Percentiles rank a stretch among this genome's conserved stretches.
phyloP scores from a whole-genome alignment of 352 stramenopile genomes.

The Phytophthora hybrid region DNA sequence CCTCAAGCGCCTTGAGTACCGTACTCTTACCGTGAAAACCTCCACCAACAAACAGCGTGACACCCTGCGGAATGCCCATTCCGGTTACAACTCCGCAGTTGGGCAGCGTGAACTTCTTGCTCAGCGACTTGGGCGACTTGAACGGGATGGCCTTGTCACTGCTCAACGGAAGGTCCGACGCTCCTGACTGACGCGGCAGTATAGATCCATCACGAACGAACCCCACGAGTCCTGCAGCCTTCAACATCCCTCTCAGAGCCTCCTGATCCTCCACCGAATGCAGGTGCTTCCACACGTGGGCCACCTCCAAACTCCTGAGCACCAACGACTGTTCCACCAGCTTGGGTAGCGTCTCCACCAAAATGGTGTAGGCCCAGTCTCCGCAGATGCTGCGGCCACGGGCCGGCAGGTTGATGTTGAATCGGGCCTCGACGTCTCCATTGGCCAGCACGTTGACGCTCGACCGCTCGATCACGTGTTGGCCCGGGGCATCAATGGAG shows the following conservation, averaged over 20 bases:
- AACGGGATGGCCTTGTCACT: slow-evolving; percentile 75
- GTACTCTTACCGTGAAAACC: slow-evolving; percentile 99
- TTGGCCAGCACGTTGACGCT: slow-evolving; percentile 82
- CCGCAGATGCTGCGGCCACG: slow-evolving; percentile 94
- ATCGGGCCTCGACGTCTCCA: slow-evolving; percentile 92
- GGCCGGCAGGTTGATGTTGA: slow-evolving; percentile 96
- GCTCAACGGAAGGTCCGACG: slow-evolving; percentile 63
- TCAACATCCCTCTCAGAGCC: slow-evolving; percentile 87
- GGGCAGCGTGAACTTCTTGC: slow-evolving; percentile 88
- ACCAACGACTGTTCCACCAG: slow-evolving; percentile 87
- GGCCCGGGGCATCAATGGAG: slow-evolving; percentile 91
- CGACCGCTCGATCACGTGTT: slow-evolving; percentile 95
- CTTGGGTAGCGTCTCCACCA: slow-evolving; percentile 89
- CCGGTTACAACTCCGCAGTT: slow-evolving; percentile 87
- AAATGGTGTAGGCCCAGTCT: slow-evolving; percentile 92
- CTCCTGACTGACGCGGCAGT: slow-evolving; percentile 86
- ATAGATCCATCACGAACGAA: slow-evolving; percentile 95
- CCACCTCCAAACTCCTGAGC: slow-evolving; percentile 73
- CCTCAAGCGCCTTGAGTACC: slow-evolving; percentile 93
- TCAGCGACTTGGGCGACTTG: slow-evolving; percentile 84
- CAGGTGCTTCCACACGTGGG: slow-evolving; percentile 87
- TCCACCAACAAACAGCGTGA: slow-evolving; percentile 97
- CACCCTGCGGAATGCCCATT: slow-evolving; percentile 94
- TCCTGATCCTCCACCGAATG: slow-evolving; percentile 94
- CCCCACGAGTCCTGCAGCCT: slow-evolving; percentile 82